Evolutionary conservation across 352 stramenopile species (phyloP).

Genomic region (Pythium scleroteichum): DNA sequence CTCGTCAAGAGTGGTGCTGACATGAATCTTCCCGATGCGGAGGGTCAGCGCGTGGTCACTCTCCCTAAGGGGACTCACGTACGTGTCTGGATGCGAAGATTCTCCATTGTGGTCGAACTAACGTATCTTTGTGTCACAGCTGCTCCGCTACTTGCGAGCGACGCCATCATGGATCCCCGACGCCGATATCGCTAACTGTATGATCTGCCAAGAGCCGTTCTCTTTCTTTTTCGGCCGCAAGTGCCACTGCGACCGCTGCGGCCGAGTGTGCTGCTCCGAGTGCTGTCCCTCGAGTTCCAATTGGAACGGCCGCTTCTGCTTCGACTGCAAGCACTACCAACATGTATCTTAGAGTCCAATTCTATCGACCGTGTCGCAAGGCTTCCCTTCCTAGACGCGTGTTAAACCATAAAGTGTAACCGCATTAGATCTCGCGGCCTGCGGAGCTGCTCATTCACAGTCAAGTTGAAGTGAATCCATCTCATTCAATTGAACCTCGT

Average conservation of each 20-base stretch:
- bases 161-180: slow-evolving; percentile 71
- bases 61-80: slow-evolving; percentile 63
- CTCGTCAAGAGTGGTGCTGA: slow-evolving; percentile 69
- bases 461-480: slow-evolving; percentile 15
- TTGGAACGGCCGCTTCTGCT: slow-evolving; percentile 75
- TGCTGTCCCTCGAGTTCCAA: slow-evolving; percentile 66
- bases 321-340: slow-evolving; percentile 78
- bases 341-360: slow-evolving; percentile 39
- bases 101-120: background rate
- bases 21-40: slow-evolving; percentile 67
- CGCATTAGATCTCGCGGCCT: background rate
- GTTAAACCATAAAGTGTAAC: background rate
- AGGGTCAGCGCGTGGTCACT: slow-evolving; percentile 55
- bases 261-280: slow-evolving; percentile 76
- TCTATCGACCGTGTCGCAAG: background rate
- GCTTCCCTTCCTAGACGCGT: background rate
- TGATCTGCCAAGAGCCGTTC: slow-evolving; percentile 75
- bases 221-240: slow-evolving; percentile 74
- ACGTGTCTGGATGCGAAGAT: slow-evolving; percentile 21
- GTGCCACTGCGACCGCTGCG: slow-evolving; percentile 71
- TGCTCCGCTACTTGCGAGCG: slow-evolving; percentile 53
- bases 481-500: slow-evolving; percentile 13
- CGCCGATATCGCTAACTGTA: slow-evolving; percentile 54
- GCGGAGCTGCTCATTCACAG: background rate
- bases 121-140: slow-evolving; percentile 23